A percentile compares a stretch with the other conserved stretches of the same genome.
phyloP scores from a whole-genome alignment of 1,284 basidiomycete genomes.

The Grifola frondosa region DNA sequence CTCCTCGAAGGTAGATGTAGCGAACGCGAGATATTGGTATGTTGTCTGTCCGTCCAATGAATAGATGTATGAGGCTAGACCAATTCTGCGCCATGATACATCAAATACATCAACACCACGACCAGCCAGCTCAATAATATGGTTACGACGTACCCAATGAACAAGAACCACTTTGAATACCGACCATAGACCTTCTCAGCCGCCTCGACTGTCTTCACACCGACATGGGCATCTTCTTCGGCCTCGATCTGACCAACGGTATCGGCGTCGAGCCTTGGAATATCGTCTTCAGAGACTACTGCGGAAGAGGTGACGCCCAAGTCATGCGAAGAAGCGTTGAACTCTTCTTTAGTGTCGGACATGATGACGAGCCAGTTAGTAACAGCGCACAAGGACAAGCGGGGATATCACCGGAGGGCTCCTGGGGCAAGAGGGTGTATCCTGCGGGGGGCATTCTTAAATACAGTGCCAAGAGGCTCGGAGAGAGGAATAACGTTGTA shows the following conservation, averaged over 20 bases:
- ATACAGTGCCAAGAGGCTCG: not conserved
- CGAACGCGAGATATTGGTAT: slow-evolving; percentile 63
- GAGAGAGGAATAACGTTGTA: not conserved
- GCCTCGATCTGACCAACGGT: slow-evolving; percentile 10
- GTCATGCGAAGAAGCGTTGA: slow-evolving; percentile 2
- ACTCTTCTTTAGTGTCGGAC: slow-evolving; percentile 11
- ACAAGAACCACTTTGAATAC: slow-evolving; percentile 60
- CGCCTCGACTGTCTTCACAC: slow-evolving; percentile 53
- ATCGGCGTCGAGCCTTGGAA: slow-evolving; percentile 11
- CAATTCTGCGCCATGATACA: slow-evolving; percentile 43
- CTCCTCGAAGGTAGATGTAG: slow-evolving; percentile 56
- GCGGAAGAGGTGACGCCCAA: too few relatives aligned
- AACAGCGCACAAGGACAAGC: not conserved
- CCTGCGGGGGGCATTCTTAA: too few relatives aligned
- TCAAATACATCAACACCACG: not conserved
- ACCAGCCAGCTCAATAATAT: not conserved
- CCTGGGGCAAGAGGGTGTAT: slow-evolving; percentile 13
- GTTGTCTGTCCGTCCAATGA: slow-evolving; percentile 73
- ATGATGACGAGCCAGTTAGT: slow-evolving; percentile 1
- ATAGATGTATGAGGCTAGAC: slow-evolving; percentile 74
- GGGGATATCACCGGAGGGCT: slow-evolving; percentile 9
- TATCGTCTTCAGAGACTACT: slow-evolving; percentile 10
- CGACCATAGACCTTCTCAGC: slow-evolving; percentile 51
- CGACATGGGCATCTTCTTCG: slow-evolving; percentile 39
- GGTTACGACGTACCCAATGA: slow-evolving; percentile 48